Base-by-base conservation (phyloP, 2,329 filamentous ascomycete genomes). In the Helicocarpus griseus region DNA sequence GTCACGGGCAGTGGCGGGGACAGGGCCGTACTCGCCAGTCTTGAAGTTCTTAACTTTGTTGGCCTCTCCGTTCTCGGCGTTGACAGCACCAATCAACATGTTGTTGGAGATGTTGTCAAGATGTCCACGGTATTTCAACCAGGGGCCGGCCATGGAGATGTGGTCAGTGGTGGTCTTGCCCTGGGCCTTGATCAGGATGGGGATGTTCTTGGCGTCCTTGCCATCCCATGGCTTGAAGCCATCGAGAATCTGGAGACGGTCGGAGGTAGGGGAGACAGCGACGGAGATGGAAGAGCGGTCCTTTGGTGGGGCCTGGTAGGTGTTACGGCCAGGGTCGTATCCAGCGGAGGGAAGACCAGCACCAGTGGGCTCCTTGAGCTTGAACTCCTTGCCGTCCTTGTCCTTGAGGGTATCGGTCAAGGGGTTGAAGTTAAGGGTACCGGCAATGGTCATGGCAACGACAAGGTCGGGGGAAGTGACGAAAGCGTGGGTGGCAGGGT, bases 21-120 rank as follows among this genome's bases (percentile, higher is more conserved):
- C 93, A 55, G 88, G 87, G 67, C 85, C 89, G 70, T 82, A 91
- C 61, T 90, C 82, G 63, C 85, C 87, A 57, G 78, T 95, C 65
- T 86, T 84, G 73, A 81, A 75, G 83, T 98, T 96, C 80, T 88
- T 86, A 72, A 98, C 78, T 80, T 94, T 95, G 83, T 98, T 98
- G 65, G 89, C 90, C 79, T 97, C 89, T 55, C 85, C 89, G 75
- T 97, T 98, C 67, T 87, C 90, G 65, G 86, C 84, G 77, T 96
- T 98, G 76, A 89, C 88, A 65, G 93, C 93, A 77, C 91, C 91
- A 63, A 97, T 96, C 71, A 97, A 76, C 89, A 96, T 95, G 82
- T 97, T 97, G 84, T 97, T 96, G 69, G 90, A 96, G 77, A 97
- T 96, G 82, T 97, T 97, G 82, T 96, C 91, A 65, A 97, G 80